Base-by-base conservation (phyloP, 2,329 filamentous ascomycete species). In the Diplodia corticola region DNA sequence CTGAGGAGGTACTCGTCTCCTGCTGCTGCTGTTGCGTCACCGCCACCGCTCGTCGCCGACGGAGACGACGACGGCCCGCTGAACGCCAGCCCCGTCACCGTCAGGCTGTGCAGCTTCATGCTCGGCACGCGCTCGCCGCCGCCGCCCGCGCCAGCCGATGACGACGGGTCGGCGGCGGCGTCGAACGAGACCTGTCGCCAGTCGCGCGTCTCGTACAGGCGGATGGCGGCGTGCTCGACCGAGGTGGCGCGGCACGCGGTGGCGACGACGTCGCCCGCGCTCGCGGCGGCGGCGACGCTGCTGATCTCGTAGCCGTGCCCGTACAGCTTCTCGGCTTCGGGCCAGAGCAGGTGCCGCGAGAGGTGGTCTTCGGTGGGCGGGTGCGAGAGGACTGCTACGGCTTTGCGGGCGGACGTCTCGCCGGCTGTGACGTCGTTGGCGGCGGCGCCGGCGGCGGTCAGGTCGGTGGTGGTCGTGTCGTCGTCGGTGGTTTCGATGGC, bases 291-390 rank as follows among this genome's bases (percentile, higher is more conserved):
- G 17, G 93, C 91, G 17, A 28, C 57, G 44, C 92, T 91, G 1
- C 92, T 96, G 59, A 99, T 94, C 78, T 99, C 95, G 79, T 97
- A 97, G 33, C 95, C 95, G 79, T 99, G 95, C 1, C 95, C 95
- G 79, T 99, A 99, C 1, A 99, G 85, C 80, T 99, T 99, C 78
- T 99, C 95, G 6, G 88, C 88, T 76, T 99, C 95, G 3, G 95
- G 95, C 93, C 93, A 99, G 35, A 99, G 87, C 0, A 95, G 96
- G 76, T 96, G 89, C 9, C 93, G 88, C 26, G 93, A 90, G 2
- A 99, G 86, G 64, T 92, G 89, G 77, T 98, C 95, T 78, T 99
- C 95, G 40, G 92, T 85, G 0, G 95, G 94, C 12, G 95, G 93
- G 69, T 91, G 88, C 49, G 86, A 79, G 63, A 90, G 83, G n/a